Evolutionary conservation across 345 rosid genomes (phyloP).

Genomic region (Salix udensis): DNA sequence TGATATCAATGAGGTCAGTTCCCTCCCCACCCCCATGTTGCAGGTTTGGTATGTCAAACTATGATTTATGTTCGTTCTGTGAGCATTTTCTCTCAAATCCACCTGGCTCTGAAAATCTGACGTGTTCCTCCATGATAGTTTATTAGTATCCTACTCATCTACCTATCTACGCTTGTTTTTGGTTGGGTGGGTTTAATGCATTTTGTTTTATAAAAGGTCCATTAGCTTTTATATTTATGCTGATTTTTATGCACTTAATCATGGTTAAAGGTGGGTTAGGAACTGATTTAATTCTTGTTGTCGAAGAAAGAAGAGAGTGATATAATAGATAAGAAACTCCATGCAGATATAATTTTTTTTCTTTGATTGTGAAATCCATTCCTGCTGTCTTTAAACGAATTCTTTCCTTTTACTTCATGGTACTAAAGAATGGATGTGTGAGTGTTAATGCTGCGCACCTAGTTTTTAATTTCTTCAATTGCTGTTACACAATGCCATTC

Average conservation of each 20-base stretch:
- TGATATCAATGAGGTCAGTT: constrained; percentile 72
- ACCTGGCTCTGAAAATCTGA: background rate
- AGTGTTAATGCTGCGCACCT: no score
- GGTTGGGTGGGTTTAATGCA: no score
- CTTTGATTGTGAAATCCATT: background rate
- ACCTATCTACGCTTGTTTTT: background rate
- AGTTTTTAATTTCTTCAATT: no score
- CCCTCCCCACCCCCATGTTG: background rate
- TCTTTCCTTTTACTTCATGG: background rate
- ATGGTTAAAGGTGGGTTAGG: no score
- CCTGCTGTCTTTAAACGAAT: background rate
- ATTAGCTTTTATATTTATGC: no score
- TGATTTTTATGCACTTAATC: no score
- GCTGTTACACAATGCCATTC: no score
- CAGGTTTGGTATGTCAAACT: background rate
- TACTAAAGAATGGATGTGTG: no score
- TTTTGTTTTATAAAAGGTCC: no score
- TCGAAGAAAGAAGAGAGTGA: no score
- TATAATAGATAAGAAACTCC: no score
- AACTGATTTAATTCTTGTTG: no score
- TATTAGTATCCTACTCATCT: background rate
- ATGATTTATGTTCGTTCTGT: background rate
- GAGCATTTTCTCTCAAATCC: background rate
- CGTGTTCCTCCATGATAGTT: background rate
- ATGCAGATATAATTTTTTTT: background rate